phyloP scores from a whole-genome alignment of 2,329 filamentous ascomycete species.

The Fusarium verticillioides region DNA sequence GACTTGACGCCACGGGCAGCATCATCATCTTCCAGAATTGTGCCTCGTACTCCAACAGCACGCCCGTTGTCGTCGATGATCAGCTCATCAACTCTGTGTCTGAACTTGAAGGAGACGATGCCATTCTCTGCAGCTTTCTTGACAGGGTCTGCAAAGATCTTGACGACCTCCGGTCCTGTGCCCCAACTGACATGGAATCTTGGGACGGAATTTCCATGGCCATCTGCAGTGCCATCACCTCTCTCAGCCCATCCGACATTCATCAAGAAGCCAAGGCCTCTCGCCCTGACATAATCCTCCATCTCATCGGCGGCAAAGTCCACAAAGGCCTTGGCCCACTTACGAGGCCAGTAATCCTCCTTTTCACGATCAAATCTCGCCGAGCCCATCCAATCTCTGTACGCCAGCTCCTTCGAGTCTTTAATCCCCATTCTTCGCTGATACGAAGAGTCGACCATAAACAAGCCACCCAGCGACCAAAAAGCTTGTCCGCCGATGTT shows the following conservation, averaged over 20 bases:
- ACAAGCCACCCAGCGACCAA: constrained; percentile 71
- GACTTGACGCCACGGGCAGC: constrained; percentile 63
- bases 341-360: constrained; percentile 67
- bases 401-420: constrained; percentile 66
- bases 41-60: constrained; percentile 64
- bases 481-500: constrained; percentile 72
- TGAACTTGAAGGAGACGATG: constrained; percentile 64
- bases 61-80: constrained; percentile 64
- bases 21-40: constrained; percentile 63
- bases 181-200: constrained; percentile 73
- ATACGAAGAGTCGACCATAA: constrained; percentile 66
- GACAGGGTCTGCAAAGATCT: constrained; percentile 67
- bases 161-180: constrained; percentile 68
- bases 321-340: constrained; percentile 73
- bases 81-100: constrained; percentile 67
- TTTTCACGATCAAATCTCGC: constrained; percentile 67
- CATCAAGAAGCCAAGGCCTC: constrained; percentile 63
- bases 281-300: constrained; percentile 65
- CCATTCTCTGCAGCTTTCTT: constrained; percentile 62
- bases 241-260: constrained; percentile 72
- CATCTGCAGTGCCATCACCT: constrained; percentile 64
- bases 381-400: constrained; percentile 68
- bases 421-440: constrained; percentile 69
- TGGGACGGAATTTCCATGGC: constrained; percentile 71
- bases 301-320: constrained; percentile 69